Percentiles rank a stretch among this genome's conserved stretches.
Evolutionary conservation across 1,139 yeast species (phyloP).

Genomic region (Geotrichum carabidarum): DNA sequence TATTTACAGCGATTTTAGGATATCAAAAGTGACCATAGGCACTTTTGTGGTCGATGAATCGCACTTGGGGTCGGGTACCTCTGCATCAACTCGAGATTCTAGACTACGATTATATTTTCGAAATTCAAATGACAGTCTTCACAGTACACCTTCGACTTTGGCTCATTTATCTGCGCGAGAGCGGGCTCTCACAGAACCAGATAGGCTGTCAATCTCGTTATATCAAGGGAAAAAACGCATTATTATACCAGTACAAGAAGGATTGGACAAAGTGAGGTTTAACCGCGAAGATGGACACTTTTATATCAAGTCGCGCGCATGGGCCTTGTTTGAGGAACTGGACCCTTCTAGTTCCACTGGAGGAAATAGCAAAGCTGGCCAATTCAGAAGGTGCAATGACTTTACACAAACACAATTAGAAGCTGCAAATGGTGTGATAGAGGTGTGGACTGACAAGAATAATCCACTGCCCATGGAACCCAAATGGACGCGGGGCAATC

Average conservation of each 20-base stretch:
- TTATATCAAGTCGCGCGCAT: slow-evolving; percentile 22
- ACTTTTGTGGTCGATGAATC: slow-evolving; percentile 22
- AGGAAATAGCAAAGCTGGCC: slow-evolving; percentile 6
- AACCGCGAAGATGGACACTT: slow-evolving; percentile 25
- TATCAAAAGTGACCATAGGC: slow-evolving; percentile 25
- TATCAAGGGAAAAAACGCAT: slow-evolving; percentile 26
- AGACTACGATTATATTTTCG: slow-evolving; percentile 23
- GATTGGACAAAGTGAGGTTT: slow-evolving; percentile 23
- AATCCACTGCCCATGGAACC: slow-evolving; percentile 29
- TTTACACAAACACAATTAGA: slow-evolving; percentile 25
- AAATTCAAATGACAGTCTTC: slow-evolving; percentile 18
- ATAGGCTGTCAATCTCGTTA: slow-evolving; percentile 26
- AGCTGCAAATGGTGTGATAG: slow-evolving; percentile 21
- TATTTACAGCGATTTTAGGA: slow-evolving; percentile 26
- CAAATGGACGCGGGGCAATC: slow-evolving; percentile 30
- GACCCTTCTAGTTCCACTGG: not conserved
- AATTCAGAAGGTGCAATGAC: slow-evolving; percentile 24
- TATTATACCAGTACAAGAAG: slow-evolving; percentile 29
- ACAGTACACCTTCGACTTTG: not conserved
- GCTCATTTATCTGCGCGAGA: slow-evolving; percentile 21
- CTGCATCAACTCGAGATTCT: slow-evolving; percentile 22
- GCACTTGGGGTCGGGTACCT: not conserved
- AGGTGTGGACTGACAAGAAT: slow-evolving; percentile 25
- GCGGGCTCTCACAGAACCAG: slow-evolving; percentile 26
- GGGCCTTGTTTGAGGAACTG: slow-evolving; percentile 28